phyloP scores from a whole-genome alignment of 345 rosid species.

The Eucalyptus decipiens region DNA sequence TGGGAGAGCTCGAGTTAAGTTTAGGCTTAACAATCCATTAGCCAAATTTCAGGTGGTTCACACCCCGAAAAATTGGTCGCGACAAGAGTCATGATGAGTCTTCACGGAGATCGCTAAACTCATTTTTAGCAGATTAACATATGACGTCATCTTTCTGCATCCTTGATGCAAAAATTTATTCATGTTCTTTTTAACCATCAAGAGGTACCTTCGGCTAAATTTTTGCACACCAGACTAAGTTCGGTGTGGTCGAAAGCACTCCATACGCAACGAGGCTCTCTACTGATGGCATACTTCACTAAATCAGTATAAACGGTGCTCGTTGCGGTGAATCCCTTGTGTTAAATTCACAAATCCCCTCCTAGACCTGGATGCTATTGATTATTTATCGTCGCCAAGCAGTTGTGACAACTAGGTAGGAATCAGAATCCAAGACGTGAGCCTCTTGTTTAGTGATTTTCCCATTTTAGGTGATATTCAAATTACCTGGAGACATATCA shows the following conservation, averaged over 20 bases:
- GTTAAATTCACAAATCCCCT: too few species aligned
- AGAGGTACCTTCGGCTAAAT: neutral
- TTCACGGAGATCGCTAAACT: neutral
- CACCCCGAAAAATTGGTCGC: too few species aligned
- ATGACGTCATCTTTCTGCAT: neutral
- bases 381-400: neutral
- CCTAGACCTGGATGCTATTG: neutral
- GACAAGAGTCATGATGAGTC: neutral
- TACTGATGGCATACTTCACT: too few species aligned
- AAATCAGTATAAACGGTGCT: too few species aligned
- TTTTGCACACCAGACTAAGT: neutral
- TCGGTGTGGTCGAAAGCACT: neutral
- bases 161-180: neutral
- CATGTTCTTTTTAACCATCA: neutral
- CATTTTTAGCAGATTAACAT: neutral
- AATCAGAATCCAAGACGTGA: neutral
- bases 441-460: neutral
- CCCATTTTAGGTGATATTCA: neutral
- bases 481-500: neutral
- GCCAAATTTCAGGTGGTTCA: too few species aligned
- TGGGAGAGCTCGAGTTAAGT: too few species aligned
- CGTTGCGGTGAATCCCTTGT: too few species aligned
- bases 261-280: neutral
- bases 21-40: too few species aligned
- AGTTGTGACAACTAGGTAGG: neutral